These are phyloP conservation scores for Cotoneaster glaucophyllus DNA, from an alignment of 306 rosid species.

Conservation along the genomic window DNA sequence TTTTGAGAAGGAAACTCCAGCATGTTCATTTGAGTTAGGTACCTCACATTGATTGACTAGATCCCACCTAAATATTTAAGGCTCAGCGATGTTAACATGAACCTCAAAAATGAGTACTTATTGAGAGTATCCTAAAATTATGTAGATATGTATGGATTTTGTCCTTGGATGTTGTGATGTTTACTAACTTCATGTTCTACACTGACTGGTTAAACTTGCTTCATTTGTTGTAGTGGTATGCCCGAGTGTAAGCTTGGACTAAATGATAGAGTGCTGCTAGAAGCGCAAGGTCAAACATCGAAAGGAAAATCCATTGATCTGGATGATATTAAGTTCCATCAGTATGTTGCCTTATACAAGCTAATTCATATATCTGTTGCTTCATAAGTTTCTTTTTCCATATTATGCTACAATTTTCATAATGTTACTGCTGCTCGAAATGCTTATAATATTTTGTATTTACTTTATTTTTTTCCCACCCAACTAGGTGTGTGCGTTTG, in stretches of 20 bases:
- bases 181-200: neutral
- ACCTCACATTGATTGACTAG: neutral
- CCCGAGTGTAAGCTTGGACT: conserved; percentile 89
- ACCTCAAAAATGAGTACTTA: neutral
- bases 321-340: conserved; percentile 90
- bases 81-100: neutral
- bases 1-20: neutral
- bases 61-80: neutral
- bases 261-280: conserved; percentile 69
- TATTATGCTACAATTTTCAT: neutral
- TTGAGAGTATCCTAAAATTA: neutral
- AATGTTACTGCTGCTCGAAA: neutral
- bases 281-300: conserved; percentile 73
- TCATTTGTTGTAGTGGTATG: conserved; percentile 66
- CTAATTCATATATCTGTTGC: neutral
- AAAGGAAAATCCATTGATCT: conserved; percentile 83
- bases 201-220: neutral
- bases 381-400: neutral
- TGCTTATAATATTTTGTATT: neutral
- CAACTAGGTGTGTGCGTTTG: conserved; percentile 82
- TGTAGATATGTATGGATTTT: neutral
- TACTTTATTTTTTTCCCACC: conserved; percentile 2
- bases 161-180: neutral
- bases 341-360: conserved; percentile 39
- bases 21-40: neutral